Evolutionary conservation across 2,329 filamentous ascomycete species (phyloP).

Genomic region (Fusarium gaditjirri): DNA sequence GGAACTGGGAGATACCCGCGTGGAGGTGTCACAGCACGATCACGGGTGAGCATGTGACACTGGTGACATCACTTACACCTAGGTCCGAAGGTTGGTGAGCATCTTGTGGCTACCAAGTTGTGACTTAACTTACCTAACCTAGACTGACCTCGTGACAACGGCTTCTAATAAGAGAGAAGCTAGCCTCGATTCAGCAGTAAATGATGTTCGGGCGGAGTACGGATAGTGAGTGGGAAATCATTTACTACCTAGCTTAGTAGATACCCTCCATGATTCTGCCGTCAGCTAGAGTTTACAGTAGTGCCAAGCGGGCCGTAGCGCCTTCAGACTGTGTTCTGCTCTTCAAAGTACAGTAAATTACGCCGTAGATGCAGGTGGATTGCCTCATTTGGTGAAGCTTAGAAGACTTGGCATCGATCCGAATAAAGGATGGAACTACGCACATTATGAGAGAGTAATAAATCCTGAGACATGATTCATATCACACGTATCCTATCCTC

Average conservation of each 20-base stretch:
- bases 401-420: background rate
- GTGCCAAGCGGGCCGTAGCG: slow-evolving; percentile 31
- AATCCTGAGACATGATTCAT: background rate
- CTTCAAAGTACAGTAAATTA: background rate
- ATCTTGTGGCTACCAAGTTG: background rate
- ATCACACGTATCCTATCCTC: background rate
- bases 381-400: slow-evolving; percentile 8
- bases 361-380: background rate
- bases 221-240: background rate
- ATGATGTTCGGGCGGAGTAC: background rate
- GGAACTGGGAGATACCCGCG: slow-evolving; percentile 10
- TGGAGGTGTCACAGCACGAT: slow-evolving; percentile 32
- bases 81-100: background rate
- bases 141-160: background rate
- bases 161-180: background rate
- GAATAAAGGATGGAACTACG: background rate
- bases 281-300: slow-evolving; percentile 23
- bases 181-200: background rate
- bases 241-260: background rate
- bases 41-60: slow-evolving; percentile 38
- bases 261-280: slow-evolving; percentile 9
- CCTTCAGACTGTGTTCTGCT: slow-evolving; percentile 8
- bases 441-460: background rate
- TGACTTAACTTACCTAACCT: background rate
- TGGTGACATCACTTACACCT: slow-evolving; percentile 40